These are phyloP conservation scores for Nevesoporus exiguus DNA, from an alignment of 768 basidiomycete species.

Conservation along the genomic window DNA sequence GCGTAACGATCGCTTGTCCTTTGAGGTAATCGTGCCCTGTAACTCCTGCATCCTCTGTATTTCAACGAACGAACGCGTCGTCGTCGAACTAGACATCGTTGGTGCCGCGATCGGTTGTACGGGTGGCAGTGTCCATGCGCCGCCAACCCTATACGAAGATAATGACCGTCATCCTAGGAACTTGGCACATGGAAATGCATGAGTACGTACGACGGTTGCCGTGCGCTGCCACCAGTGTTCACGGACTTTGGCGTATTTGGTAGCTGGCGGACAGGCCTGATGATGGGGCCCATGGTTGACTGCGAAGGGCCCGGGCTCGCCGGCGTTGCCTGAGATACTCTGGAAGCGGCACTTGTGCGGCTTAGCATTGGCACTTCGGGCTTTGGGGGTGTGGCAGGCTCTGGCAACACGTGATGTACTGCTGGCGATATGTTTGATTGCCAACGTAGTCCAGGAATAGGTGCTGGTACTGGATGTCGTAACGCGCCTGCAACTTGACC, in stretches of 20 bases:
- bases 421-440: slow-evolving; percentile 1
- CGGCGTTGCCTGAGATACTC: slow-evolving; percentile 21
- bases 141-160: slow-evolving; percentile 23
- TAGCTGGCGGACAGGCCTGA: slow-evolving; percentile 54
- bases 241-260: slow-evolving; percentile 26
- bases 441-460: slow-evolving; percentile 4
- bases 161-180: not conserved
- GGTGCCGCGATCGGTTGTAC: slow-evolving; percentile 43
- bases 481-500: not conserved
- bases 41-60: slow-evolving; percentile 79
- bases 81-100: slow-evolving; percentile 20
- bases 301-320: slow-evolving; percentile 28
- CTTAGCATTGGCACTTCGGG: not conserved
- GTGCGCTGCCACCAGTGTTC: slow-evolving; percentile 23
- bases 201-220: slow-evolving; percentile 48
- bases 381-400: slow-evolving; percentile 7
- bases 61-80: slow-evolving; percentile 64
- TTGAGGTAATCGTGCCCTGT: slow-evolving; percentile 39
- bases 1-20: slow-evolving; percentile 60
- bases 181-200: not conserved
- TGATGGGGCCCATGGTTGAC: slow-evolving; percentile 53
- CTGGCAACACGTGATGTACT: slow-evolving; percentile 9
- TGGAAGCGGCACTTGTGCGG: slow-evolving; percentile 4
- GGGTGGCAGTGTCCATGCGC: slow-evolving; percentile 64
- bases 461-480: slow-evolving; percentile 3